Evolutionary conservation across 1,139 yeast species (phyloP).

Genomic region (Blastobotrys serpentis): DNA sequence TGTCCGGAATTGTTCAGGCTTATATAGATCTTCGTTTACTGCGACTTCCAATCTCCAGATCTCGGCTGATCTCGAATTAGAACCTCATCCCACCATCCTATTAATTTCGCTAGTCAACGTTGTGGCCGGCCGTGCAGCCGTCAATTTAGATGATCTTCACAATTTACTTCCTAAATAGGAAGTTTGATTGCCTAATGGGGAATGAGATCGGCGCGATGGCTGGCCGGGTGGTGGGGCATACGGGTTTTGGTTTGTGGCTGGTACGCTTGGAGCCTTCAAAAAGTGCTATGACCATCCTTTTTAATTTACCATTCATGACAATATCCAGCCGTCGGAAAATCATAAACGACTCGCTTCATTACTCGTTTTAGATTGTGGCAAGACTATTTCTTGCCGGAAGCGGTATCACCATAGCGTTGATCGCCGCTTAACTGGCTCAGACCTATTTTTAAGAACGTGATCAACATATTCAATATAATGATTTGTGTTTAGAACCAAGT

Average conservation of each 20-base stretch:
- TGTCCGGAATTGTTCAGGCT: neutral
- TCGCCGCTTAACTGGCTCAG: too few species aligned
- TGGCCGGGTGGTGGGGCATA: constrained; percentile 5
- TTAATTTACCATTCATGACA: neutral
- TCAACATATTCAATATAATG: too few species aligned
- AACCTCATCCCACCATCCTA: constrained; percentile 2
- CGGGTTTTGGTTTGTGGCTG: constrained; percentile 7
- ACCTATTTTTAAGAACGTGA: too few species aligned
- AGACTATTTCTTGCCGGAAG: neutral
- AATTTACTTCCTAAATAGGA: neutral
- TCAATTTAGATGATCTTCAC: neutral
- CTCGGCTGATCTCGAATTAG: neutral
- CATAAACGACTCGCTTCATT: neutral
- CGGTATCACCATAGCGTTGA: neutral
- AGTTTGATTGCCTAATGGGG: neutral
- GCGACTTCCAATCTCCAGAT: neutral
- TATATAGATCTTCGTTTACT: neutral
- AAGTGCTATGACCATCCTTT: constrained; percentile 2
- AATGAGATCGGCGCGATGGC: constrained; percentile 1
- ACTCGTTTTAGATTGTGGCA: neutral
- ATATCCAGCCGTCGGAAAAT: constrained; percentile 1
- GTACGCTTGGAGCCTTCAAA: neutral
- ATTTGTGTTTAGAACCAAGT: too few species aligned
- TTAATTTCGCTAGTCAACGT: neutral
- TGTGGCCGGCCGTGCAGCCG: constrained; percentile 3